Base-by-base conservation (phyloP, 345 rosid genomes). In the Gossypium arboreum region DNA sequence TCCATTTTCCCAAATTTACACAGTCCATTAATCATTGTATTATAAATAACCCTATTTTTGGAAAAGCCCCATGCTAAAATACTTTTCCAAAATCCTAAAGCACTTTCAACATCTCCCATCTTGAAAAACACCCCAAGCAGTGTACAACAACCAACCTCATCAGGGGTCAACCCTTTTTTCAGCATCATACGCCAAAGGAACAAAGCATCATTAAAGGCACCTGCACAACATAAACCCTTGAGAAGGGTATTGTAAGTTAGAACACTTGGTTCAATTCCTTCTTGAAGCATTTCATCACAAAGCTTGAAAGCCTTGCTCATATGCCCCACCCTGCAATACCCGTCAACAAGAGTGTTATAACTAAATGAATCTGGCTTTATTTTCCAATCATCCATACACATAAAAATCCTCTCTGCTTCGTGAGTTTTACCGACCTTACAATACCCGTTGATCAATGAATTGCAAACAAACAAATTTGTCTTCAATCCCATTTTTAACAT, bases 191-290 rank as follows among this genome's bases (percentile, higher is more conserved):
- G 58, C 97, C 97, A 94, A 68, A 92, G 81, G 76, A 71, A 73
- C 74, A 87, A 43, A 77, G 90, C 92, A 47, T 92, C 95, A 22
- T 83, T 77, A 55, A 80, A 82, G 62, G 87, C 86, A 81, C 90
- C 88, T 1, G 68, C 86, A 39, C 82, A 81, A 74, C 83, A 84
- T 62, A 85, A 77, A 67, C 97, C 98, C 77, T 92, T 92, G 45
- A 94, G 87, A 78, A 94, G 94, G 65, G 87, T 86, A 81, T 94
- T 94, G 78, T 89, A 88, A 66, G 97, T 88, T 34, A 86, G 82
- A 73, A 78, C 73, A 71, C 85, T 82, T 45, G 87, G 91, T 75
- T 80, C 79, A 63, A 87, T 79, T 75, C 87, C 91, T 48, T 77
- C 71, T 41, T 3, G 44, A 29, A 82, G 71, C 94, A 94, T 89